Evolutionary conservation across 2,329 filamentous ascomycete genomes (phyloP), one percentile per base, ranked within the genome.

Genomic region (Colletotrichum orchidophilum): DNA sequence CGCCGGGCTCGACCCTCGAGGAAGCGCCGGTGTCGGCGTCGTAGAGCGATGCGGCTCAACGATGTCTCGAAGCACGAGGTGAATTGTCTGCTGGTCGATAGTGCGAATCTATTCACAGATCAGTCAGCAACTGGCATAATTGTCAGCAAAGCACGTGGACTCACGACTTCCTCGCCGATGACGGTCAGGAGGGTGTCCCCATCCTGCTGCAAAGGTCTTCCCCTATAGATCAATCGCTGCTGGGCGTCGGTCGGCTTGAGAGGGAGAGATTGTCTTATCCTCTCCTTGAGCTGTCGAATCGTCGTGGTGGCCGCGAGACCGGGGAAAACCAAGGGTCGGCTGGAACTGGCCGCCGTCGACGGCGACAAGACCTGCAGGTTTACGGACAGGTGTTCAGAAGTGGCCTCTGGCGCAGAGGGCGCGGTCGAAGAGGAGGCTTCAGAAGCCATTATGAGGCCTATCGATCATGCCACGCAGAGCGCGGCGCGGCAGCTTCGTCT

Each of bases 171-270:
- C 66, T 84, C 81, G 3, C 89, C 88, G 76, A 92, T 88, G 3
- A 91, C 79, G 46, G 89, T 85, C 27, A 84, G 76, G 80, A 92
- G 81, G 18, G 86, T 90, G 68, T 90, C 87, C 12, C 81, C 80
- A 46, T 91, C 88, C 60, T 85, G 85, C 33, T 82, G 78, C 58
- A 92, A 80, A 57, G 90, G 83, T 42, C 88, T 86, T 1, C 90
- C 90, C 52, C 87, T 83, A 75, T 91, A 86, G 46, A 92, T 92
- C 70, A 92, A 80, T 52, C 90, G 84, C 77, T 91, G 88, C 39
- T 86, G 83, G 39, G 88, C 84, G 71, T 89, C 84, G 18, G 83
- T 75, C 3, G 89, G 88, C 62, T 83, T 86, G 54, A 85, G 78
- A 27, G 83, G 80, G 52, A 91, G 77, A 3, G 78, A 76, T 75